These are phyloP conservation scores for Epichloe sibirici DNA, from an alignment of 2,329 filamentous ascomycete species.

Conservation along the genomic window DNA sequence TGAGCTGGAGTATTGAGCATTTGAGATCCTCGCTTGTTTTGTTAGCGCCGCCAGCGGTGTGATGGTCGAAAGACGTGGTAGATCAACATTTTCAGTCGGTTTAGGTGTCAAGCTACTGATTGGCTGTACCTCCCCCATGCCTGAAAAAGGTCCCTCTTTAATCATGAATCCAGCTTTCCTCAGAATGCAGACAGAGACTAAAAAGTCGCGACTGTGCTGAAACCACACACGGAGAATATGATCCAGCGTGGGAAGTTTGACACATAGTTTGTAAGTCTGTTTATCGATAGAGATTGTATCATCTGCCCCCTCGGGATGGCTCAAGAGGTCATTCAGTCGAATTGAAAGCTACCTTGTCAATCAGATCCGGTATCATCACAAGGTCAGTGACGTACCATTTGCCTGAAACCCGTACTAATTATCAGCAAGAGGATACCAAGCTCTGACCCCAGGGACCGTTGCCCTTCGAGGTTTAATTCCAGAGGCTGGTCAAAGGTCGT, in stretches of 20 bases:
- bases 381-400: conserved; percentile 4
- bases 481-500: conserved; percentile 1
- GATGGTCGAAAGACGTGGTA: conserved; percentile 16
- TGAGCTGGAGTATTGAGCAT: conserved; percentile 2
- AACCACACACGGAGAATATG: conserved; percentile 18
- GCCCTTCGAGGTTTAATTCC: conserved; percentile 4
- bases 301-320: neutral
- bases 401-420: neutral
- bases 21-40: conserved; percentile 4
- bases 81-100: neutral
- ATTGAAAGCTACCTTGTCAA: conserved; percentile 2
- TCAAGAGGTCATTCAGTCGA: conserved; percentile 5
- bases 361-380: neutral
- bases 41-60: conserved; percentile 8
- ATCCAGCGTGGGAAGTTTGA: conserved; percentile 14
- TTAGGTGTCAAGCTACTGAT: neutral
- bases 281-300: conserved; percentile 12
- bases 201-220: conserved; percentile 20
- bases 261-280: conserved; percentile 10
- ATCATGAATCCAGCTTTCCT: conserved; percentile 19
- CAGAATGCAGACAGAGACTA: conserved; percentile 19
- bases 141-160: conserved; percentile 8
- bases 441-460: conserved; percentile 1
- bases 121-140: neutral
- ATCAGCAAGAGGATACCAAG: conserved; percentile 2